A percentile compares a stretch with the other conserved stretches of the same genome.
phyloP scores from a whole-genome alignment of 305 asterid species.

The Andrographis paniculata region DNA sequence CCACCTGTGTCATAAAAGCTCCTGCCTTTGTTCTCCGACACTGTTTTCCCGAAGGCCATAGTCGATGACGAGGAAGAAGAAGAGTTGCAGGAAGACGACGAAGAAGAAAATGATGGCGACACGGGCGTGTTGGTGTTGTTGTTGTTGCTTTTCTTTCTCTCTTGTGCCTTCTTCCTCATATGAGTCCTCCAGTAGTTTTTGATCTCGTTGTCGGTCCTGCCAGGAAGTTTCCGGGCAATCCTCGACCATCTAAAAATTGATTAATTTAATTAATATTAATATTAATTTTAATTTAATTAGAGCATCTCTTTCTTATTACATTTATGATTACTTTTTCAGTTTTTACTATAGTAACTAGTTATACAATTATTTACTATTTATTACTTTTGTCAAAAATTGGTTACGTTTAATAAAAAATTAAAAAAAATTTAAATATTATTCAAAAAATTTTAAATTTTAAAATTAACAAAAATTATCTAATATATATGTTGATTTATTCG shows the following conservation, averaged over 20 bases:
- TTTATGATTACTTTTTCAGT: too few species aligned
- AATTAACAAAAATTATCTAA: too few species aligned
- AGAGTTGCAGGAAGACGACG: slow-evolving; percentile 17
- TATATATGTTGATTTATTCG: too few species aligned
- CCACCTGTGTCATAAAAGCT: slow-evolving; percentile 71
- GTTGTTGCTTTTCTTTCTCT: slow-evolving; percentile 30
- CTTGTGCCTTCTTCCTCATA: slow-evolving; percentile 83
- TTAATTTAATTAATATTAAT: too few species aligned
- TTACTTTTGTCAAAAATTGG: too few species aligned
- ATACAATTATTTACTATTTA: background rate
- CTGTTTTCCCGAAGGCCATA: slow-evolving; percentile 11
- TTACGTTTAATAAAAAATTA: too few species aligned
- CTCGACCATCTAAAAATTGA: slow-evolving; percentile 68
- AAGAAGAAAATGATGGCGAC: background rate
- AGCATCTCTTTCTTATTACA: too few species aligned
- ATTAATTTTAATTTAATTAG: too few species aligned
- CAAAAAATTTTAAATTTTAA: too few species aligned
- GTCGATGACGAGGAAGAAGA: slow-evolving; percentile 36
- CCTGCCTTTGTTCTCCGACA: slow-evolving; percentile 25
- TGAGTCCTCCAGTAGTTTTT: slow-evolving; percentile 91
- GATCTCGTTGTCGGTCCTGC: slow-evolving; percentile 90
- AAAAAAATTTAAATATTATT: too few species aligned
- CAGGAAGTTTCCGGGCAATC: slow-evolving; percentile 79
- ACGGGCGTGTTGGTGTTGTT: too few species aligned
- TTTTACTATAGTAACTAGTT: too few species aligned